Conservation (phyloP, 2,329 filamentous ascomycete species). For the Dactylellina haptotyla region DNA sequence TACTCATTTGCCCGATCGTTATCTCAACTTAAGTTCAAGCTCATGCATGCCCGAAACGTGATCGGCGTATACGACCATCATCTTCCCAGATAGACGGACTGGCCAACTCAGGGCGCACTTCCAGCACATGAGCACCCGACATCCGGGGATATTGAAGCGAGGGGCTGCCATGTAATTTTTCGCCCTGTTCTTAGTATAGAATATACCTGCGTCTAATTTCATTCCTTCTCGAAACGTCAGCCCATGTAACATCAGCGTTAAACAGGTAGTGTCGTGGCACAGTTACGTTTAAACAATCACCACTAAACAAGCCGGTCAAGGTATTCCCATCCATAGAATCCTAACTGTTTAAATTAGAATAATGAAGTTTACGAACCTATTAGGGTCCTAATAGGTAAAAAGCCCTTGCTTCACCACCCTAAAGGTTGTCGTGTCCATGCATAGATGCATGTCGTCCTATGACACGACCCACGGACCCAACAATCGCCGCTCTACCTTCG, state of each 20-base stretch:
- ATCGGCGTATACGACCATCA: slow-evolving; percentile 12
- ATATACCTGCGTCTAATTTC: slow-evolving; percentile 29
- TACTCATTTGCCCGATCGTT: slow-evolving; percentile 6
- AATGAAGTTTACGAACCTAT: not conserved
- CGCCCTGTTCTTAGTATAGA: slow-evolving; percentile 13
- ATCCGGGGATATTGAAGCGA: not conserved
- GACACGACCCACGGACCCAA: slow-evolving; percentile 41
- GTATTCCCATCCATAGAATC: not conserved
- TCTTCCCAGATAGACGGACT: not conserved
- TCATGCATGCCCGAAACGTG: slow-evolving; percentile 41
- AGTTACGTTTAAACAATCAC: slow-evolving; percentile 34
- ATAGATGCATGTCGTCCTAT: slow-evolving; percentile 32
- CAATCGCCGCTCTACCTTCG: not conserved
- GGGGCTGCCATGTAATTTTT: not conserved
- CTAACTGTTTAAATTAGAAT: too few relatives aligned
- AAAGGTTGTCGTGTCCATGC: slow-evolving; percentile 27
- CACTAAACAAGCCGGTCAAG: slow-evolving; percentile 4
- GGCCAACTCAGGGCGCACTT: not conserved
- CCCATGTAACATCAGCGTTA: slow-evolving; percentile 6
- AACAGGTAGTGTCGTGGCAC: slow-evolving; percentile 28
- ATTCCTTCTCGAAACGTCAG: slow-evolving; percentile 18
- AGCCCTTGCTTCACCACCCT: not conserved
- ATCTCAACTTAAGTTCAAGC: not conserved
- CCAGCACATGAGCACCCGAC: not conserved
- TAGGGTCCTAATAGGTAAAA: not conserved